A percentile compares a stretch with the other conserved stretches of the same genome.
Conservation (phyloP, 225 moss, liverwort and hornwort genomes). For the Climacium dendroides region DNA sequence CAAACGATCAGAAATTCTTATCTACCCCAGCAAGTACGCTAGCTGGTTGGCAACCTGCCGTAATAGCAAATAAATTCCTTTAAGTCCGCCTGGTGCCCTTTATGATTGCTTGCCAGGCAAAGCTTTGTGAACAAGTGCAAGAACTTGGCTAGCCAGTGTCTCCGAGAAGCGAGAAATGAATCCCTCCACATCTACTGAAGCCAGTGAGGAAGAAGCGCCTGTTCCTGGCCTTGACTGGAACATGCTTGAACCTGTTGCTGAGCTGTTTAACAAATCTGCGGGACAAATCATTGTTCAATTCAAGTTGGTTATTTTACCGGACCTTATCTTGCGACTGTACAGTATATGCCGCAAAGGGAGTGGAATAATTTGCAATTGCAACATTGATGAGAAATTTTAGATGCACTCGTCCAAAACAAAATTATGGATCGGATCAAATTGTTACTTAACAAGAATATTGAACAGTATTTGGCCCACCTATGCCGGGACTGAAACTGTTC, state of each 20-base stretch:
- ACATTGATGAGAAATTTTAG: not conserved
- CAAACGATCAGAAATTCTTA: not conserved
- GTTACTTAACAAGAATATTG: not conserved
- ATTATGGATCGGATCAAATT: not conserved
- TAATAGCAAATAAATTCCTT: not conserved
- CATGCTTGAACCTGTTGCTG: constrained; percentile 4
- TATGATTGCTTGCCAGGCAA: constrained; percentile 23
- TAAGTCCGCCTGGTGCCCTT: not conserved
- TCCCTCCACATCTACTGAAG: constrained; percentile 39
- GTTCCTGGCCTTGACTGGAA: constrained; percentile 41
- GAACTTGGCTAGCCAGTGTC: constrained; percentile 49
- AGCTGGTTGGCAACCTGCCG: not conserved
- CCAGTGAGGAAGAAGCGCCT: constrained; percentile 12
- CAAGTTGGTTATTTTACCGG: not conserved
- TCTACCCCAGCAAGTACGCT: not conserved
- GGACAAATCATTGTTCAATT: not conserved
- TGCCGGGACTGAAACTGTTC: not conserved
- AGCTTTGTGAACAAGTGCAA: constrained; percentile 45
- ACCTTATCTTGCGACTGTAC: not conserved
- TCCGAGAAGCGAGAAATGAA: constrained; percentile 50
- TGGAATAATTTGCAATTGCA: not conserved
- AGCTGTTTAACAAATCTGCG: constrained; percentile 17
- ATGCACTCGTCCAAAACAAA: not conserved
- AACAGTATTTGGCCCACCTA: not conserved
- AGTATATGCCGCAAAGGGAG: not conserved